Conservation (phyloP, 2,329 filamentous ascomycete genomes). For the Phoma sp. region DNA sequence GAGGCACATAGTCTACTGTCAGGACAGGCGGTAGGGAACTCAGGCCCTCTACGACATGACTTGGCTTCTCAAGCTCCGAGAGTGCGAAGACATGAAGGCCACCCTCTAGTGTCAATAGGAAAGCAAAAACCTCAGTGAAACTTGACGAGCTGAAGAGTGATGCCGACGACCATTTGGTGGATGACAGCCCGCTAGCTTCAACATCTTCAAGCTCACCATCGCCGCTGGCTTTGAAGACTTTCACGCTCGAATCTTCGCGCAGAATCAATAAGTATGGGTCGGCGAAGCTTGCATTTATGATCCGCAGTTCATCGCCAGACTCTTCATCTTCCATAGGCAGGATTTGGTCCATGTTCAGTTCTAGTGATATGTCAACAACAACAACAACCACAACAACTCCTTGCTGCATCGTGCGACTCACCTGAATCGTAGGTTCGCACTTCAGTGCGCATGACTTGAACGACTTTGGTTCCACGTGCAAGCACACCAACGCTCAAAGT, state of each 20-base stretch:
- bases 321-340: slow-evolving; percentile 86
- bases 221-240: slow-evolving; percentile 78
- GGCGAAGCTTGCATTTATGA: slow-evolving; percentile 80
- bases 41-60: slow-evolving; percentile 78
- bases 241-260: slow-evolving; percentile 80
- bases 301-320: slow-evolving; percentile 77
- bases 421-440: slow-evolving; percentile 89
- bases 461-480: slow-evolving; percentile 77
- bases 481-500: slow-evolving; percentile 87
- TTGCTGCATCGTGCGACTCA: slow-evolving; percentile 55
- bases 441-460: slow-evolving; percentile 86
- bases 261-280: slow-evolving; percentile 86
- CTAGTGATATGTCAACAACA: slow-evolving; percentile 51
- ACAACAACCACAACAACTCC: too few species aligned
- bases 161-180: slow-evolving; percentile 79
- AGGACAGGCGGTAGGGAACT: slow-evolving; percentile 78
- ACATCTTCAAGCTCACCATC: slow-evolving; percentile 87
- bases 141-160: slow-evolving; percentile 77
- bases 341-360: slow-evolving; percentile 88
- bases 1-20: slow-evolving; percentile 71
- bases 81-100: slow-evolving; percentile 79
- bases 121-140: slow-evolving; percentile 68
- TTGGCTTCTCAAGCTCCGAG: slow-evolving; percentile 71
- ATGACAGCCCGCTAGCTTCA: slow-evolving; percentile 63
- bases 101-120: slow-evolving; percentile 77